Conservation (phyloP, 345 rosid genomes). For the Salix brachista region DNA sequence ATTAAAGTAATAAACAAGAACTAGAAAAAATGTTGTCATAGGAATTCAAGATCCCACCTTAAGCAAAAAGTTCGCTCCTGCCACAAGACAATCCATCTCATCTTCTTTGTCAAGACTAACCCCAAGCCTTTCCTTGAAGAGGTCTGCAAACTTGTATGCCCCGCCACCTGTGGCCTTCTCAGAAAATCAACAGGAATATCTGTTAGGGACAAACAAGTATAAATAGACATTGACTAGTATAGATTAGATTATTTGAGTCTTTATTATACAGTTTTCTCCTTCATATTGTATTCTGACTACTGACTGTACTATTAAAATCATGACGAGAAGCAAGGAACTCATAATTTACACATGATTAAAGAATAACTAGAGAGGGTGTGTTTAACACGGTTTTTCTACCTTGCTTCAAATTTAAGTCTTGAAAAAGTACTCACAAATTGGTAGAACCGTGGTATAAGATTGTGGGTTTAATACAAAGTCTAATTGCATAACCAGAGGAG, state of each 20-base stretch:
- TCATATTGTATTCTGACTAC: background rate
- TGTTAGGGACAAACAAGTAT: background rate
- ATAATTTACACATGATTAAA: background rate
- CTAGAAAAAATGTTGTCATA: background rate
- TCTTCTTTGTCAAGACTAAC: constrained; percentile 96
- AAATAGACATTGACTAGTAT: background rate
- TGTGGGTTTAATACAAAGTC: background rate
- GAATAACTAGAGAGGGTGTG: background rate
- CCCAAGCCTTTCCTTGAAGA: constrained; percentile 93
- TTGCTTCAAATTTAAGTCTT: background rate
- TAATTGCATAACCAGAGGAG: background rate
- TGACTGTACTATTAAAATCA: background rate
- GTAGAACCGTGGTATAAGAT: background rate
- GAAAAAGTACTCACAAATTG: background rate
- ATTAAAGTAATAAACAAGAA: background rate
- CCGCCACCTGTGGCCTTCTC: constrained; percentile 99
- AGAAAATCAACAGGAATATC: constrained; percentile 24
- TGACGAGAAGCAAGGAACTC: constrained; percentile 4
- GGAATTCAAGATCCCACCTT: constrained; percentile 45
- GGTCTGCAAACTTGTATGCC: constrained; percentile 85
- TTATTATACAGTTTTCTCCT: background rate
- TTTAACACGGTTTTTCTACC: background rate
- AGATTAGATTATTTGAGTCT: background rate
- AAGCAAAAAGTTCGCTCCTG: constrained; percentile 96
- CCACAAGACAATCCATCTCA: constrained; percentile 98